Evolutionary conservation across 495 filamentous ascomycete genomes (phyloP).

Genomic region (Podospora anserina): DNA sequence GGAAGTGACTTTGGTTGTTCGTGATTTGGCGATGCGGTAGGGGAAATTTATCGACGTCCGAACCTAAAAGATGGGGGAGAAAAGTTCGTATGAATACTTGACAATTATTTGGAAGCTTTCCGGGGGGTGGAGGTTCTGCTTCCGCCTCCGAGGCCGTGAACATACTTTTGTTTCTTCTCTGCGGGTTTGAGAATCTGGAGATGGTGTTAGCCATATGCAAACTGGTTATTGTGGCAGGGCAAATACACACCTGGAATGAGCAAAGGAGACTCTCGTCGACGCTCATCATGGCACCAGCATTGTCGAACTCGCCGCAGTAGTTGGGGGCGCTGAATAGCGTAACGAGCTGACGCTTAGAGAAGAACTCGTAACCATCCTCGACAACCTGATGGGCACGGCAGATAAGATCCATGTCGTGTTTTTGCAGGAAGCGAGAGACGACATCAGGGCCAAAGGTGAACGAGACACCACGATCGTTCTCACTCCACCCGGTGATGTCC

Average conservation of each 20-base stretch:
- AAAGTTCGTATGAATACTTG: conserved; percentile 65
- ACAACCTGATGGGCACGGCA: conserved; percentile 99
- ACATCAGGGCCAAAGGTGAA: conserved; percentile 99
- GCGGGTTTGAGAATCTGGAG: conserved; percentile 94
- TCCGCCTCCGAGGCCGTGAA: conserved; percentile 81
- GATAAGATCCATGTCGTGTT: conserved; percentile 99
- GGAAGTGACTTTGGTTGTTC: conserved; percentile 18
- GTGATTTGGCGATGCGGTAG: conserved; percentile 25
- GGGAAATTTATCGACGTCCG: conserved; percentile 73
- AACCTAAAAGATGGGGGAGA: conserved; percentile 75
- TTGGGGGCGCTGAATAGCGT: conserved; percentile 98
- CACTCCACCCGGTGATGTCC: conserved; percentile 99
- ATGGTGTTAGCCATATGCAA: conserved; percentile 20
- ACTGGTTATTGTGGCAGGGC: not conserved
- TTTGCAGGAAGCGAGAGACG: conserved; percentile 96
- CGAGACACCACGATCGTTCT: conserved; percentile 97
- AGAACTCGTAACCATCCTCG: conserved; percentile 99
- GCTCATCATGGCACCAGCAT: conserved; percentile 99
- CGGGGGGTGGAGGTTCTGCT: conserved; percentile 79
- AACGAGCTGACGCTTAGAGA: conserved; percentile 96
- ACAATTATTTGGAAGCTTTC: conserved; percentile 82
- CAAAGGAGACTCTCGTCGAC: conserved; percentile 98
- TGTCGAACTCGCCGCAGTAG: conserved; percentile 99
- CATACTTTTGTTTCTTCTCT: conserved; percentile 99
- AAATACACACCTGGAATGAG: conserved; percentile 86